A percentile compares a stretch with the other conserved stretches of the same genome.
Evolutionary conservation across 495 filamentous ascomycete species (phyloP).

Genomic region (Sabuloglossum arenarium): DNA sequence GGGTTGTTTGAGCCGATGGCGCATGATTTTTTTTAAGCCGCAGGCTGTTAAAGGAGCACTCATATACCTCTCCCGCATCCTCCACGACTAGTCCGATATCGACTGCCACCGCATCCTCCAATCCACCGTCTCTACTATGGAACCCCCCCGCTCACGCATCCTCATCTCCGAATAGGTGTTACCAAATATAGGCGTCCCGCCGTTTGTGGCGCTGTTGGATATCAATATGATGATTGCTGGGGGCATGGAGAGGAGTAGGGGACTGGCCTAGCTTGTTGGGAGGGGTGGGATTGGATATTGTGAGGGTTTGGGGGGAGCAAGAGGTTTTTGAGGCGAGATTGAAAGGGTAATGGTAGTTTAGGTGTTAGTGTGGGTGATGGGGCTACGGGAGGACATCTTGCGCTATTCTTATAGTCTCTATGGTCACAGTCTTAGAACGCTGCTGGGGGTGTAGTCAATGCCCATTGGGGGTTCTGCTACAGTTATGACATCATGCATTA

Average conservation of each 20-base stretch:
- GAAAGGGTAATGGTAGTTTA: too few relatives aligned
- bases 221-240: neutral
- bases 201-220: neutral
- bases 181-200: neutral
- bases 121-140: neutral
- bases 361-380: too few relatives aligned
- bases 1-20: conserved; percentile 1
- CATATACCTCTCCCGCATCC: conserved; percentile 1
- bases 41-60: conserved; percentile 1
- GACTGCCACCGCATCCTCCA: neutral
- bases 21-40: neutral
- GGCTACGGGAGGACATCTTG: too few relatives aligned
- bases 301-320: conserved; percentile 11
- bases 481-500: too few relatives aligned
- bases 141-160: conserved; percentile 2
- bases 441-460: too few relatives aligned
- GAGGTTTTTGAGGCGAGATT: conserved; percentile 14
- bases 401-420: too few relatives aligned
- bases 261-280: conserved; percentile 2
- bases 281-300: conserved; percentile 11
- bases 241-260: neutral
- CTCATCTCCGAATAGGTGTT: neutral
- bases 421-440: too few relatives aligned
- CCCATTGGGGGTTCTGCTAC: too few relatives aligned
- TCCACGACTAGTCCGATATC: conserved; percentile 2